phyloP scores from a whole-genome alignment of 306 rosid genomes.

The Nissolia schottii region DNA sequence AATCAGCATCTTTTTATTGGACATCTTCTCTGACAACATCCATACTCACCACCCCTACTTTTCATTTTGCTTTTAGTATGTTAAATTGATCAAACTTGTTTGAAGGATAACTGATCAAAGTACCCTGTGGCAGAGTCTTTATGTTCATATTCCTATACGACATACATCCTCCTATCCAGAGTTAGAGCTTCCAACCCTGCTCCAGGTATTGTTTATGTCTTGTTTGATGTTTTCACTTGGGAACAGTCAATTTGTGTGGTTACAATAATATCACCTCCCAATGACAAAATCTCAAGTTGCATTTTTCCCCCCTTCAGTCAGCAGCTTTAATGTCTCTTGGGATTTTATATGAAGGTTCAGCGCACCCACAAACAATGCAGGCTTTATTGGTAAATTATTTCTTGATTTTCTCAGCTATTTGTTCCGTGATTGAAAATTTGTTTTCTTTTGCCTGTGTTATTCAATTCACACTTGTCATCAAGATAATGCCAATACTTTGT shows the following conservation, averaged over 20 bases:
- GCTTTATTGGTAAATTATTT: slow-evolving; percentile 67
- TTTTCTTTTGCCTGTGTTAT: neutral
- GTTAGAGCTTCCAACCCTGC: slow-evolving; percentile 87
- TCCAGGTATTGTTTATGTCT: slow-evolving; percentile 62
- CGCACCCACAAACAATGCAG: slow-evolving; percentile 90
- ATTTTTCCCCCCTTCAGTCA: slow-evolving; percentile 51
- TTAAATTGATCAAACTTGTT: slow-evolving; percentile 17
- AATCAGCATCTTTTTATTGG: neutral
- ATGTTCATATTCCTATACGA: slow-evolving; percentile 82
- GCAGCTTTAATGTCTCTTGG: slow-evolving; percentile 93
- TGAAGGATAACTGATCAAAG: slow-evolving; percentile 24
- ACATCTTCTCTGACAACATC: neutral
- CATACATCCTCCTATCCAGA: slow-evolving; percentile 87
- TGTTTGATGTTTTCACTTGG: neutral
- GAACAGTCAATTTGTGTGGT: neutral
- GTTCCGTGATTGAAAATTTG: neutral
- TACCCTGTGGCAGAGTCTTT: slow-evolving; percentile 60
- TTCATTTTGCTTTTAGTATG: neutral
- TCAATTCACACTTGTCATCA: neutral
- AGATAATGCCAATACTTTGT: neutral
- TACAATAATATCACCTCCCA: slow-evolving; percentile 6
- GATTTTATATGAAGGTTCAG: slow-evolving; percentile 88
- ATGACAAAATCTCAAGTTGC: slow-evolving; percentile 21
- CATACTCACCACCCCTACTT: neutral
- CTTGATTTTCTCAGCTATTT: slow-evolving; percentile 23